Percentiles rank a stretch among this genome's conserved stretches.
These are phyloP conservation scores for Epichloe sibirici DNA, from an alignment of 2,329 filamentous ascomycete species.

Conservation along the genomic window DNA sequence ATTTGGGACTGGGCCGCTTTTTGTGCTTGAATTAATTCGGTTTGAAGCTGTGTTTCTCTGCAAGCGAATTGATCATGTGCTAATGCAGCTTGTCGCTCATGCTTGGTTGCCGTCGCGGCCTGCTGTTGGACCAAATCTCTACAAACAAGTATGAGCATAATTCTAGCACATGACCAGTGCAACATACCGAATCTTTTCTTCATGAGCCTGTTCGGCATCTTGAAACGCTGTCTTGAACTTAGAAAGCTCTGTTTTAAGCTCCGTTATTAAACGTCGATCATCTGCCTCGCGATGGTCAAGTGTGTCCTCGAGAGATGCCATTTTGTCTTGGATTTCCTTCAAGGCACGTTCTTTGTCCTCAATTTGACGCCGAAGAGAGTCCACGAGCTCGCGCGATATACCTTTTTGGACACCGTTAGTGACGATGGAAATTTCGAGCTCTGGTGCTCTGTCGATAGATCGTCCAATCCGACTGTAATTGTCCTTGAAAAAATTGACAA, in stretches of 20 bases:
- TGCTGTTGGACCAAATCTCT: constrained; percentile 14
- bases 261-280: constrained; percentile 53
- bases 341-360: constrained; percentile 53
- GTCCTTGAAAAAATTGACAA: constrained; percentile 91
- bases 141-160: neutral
- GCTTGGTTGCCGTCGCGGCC: constrained; percentile 11
- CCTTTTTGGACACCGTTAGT: constrained; percentile 74
- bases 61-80: constrained; percentile 9
- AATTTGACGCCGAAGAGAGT: constrained; percentile 66
- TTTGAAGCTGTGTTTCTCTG: constrained; percentile 18
- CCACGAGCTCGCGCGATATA: constrained; percentile 86
- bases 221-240: constrained; percentile 20
- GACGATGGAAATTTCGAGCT: constrained; percentile 70
- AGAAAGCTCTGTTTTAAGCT: constrained; percentile 18
- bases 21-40: constrained; percentile 31
- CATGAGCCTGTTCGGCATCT: constrained; percentile 15
- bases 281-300: constrained; percentile 64
- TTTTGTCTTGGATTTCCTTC: constrained; percentile 32
- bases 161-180: neutral
- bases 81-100: constrained; percentile 11
- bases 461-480: constrained; percentile 79
- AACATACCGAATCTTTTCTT: constrained; percentile 40
- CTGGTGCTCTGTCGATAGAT: constrained; percentile 83
- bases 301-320: constrained; percentile 36
- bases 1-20: constrained; percentile 36